Percentiles rank a stretch among this genome's conserved stretches.
These are phyloP conservation scores for Populus trichocarpa DNA, from an alignment of 441 rosid genomes.

Conservation along the genomic window DNA sequence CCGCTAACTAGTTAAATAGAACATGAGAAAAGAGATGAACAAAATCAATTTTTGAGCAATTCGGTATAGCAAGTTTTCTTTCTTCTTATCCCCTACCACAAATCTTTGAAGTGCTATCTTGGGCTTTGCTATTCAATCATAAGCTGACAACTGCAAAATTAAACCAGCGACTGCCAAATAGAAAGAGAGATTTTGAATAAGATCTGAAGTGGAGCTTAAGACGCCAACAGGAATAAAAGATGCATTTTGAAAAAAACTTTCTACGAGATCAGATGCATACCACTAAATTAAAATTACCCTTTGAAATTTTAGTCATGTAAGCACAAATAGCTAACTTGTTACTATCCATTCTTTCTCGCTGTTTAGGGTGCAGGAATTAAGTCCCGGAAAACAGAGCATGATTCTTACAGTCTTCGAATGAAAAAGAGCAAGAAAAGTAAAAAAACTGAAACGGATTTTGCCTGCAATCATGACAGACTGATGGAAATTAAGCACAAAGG, in stretches of 20 bases:
- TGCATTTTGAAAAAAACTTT: not conserved
- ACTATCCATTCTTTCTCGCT: not conserved
- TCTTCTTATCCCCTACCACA: not conserved
- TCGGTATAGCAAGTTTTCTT: not conserved
- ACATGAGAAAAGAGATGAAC: not conserved
- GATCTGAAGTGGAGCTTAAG: not conserved
- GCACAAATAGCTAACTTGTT: not conserved
- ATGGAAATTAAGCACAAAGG: not conserved
- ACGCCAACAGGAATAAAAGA: not conserved
- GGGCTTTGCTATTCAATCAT: not conserved
- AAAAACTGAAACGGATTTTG: not conserved
- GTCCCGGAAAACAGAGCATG: not conserved
- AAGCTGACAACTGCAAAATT: not conserved
- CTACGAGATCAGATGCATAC: not conserved
- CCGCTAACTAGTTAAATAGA: not conserved
- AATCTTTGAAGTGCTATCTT: not conserved
- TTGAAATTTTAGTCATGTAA: not conserved
- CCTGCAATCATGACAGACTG: not conserved
- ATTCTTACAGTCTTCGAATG: not conserved
- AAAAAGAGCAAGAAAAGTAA: too few relatives aligned
- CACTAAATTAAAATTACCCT: not conserved
- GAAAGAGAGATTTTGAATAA: not conserved
- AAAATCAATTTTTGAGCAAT: not conserved
- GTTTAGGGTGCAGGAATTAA: not conserved
- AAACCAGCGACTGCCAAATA: not conserved